These are phyloP conservation scores for Hymenoscyphus linearis DNA, from an alignment of 2,329 filamentous ascomycete species.

Conservation along the genomic window DNA sequence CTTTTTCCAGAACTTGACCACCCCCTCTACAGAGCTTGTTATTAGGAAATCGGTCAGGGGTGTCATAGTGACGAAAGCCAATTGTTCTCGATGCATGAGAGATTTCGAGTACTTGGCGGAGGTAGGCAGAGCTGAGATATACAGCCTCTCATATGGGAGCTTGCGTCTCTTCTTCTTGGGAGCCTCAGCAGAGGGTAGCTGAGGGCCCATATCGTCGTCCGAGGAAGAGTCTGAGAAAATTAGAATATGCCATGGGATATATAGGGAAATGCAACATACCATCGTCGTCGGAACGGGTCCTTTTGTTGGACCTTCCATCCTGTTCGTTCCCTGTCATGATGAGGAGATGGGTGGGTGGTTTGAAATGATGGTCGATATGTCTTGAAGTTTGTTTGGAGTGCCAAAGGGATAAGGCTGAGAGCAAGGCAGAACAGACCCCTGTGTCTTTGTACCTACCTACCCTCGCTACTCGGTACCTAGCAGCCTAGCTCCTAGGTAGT, in stretches of 20 bases:
- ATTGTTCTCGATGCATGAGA: conserved; percentile 95
- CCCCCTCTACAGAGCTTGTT: conserved; percentile 88
- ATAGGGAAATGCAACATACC: conserved; percentile 18
- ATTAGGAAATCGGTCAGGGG: conserved; percentile 92
- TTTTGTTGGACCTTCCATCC: conserved; percentile 42
- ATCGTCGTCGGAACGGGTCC: conserved; percentile 47
- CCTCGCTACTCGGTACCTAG: too few species aligned
- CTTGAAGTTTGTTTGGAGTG: background rate
- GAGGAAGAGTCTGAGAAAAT: conserved; percentile 50
- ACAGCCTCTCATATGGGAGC: conserved; percentile 91
- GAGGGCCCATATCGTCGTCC: conserved; percentile 89
- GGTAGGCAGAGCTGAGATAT: conserved; percentile 80
- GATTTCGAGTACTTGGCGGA: conserved; percentile 86
- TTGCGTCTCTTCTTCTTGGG: conserved; percentile 88
- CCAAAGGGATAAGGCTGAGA: conserved; percentile 9
- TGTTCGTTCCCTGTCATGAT: conserved; percentile 33
- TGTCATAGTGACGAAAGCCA: conserved; percentile 83
- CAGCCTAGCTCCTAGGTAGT: background rate
- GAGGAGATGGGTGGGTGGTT: background rate
- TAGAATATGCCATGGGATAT: conserved; percentile 7
- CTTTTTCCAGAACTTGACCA: conserved; percentile 99
- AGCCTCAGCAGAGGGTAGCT: conserved; percentile 72
- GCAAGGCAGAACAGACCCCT: background rate
- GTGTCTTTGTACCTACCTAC: too few species aligned
- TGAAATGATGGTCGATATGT: background rate